Evolutionary conservation across 2,329 filamentous ascomycete genomes (phyloP).

Genomic region (Seiridium cupressi): DNA sequence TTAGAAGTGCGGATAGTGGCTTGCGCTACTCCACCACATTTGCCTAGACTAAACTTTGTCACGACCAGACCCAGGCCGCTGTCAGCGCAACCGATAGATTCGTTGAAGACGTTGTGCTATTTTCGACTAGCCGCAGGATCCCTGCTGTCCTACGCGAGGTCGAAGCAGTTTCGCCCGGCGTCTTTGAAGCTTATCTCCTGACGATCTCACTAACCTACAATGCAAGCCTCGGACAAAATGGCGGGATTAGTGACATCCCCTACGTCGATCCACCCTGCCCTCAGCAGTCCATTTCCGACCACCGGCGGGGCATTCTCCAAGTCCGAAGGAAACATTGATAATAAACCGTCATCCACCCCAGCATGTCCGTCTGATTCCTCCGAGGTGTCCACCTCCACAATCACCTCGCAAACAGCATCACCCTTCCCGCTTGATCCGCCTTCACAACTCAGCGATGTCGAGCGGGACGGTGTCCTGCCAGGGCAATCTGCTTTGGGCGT

Average conservation of each 20-base stretch:
- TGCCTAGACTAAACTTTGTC: neutral
- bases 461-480: conserved; percentile 16
- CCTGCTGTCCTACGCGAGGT: conserved; percentile 1
- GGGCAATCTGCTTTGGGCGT: conserved; percentile 22
- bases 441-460: conserved; percentile 20
- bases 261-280: conserved; percentile 48
- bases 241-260: conserved; percentile 41
- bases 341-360: conserved; percentile 12
- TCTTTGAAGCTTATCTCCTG: conserved; percentile 4
- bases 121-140: neutral
- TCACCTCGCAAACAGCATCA: conserved; percentile 9
- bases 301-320: conserved; percentile 4
- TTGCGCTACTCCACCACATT: neutral
- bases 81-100: neutral
- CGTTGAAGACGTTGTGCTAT: neutral
- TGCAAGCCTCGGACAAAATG: conserved; percentile 30
- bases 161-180: neutral
- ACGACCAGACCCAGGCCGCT: neutral
- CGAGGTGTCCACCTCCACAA: conserved; percentile 12
- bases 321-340: conserved; percentile 9
- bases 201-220: conserved; percentile 6
- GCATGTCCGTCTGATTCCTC: conserved; percentile 8
- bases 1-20: neutral
- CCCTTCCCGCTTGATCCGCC: conserved; percentile 8
- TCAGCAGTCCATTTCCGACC: conserved; percentile 20